Base-by-base conservation (phyloP, 2,329 filamentous ascomycete genomes). In the Penicillium sclerotigenum region DNA sequence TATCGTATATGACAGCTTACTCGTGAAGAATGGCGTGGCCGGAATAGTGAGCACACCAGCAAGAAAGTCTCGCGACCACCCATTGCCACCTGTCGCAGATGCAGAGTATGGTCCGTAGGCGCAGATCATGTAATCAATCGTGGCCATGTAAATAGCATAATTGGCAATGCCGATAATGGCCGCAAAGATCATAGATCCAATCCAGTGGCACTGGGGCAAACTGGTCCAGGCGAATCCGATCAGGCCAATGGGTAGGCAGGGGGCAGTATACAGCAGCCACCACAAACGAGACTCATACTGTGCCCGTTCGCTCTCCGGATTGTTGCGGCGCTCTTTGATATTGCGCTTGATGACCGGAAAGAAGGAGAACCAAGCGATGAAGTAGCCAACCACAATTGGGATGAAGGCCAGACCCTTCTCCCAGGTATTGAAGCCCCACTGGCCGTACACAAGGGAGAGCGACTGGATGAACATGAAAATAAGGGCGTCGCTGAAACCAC, bases 401-500 rank as follows among this genome's bases (percentile, higher is more conserved):
- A 85, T 73, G 71, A 87, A 85, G 1, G 79, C 73, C 38, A 84
- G 72, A 28, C 80, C 81, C 31, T 79, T 71, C 11, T 74, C 67
- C 38, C 80, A 69, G 13, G 74, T 75, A 36, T 75, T 72, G 69
- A 88, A 87, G 28, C 75, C 64, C 81, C 83, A 87, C 59, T 86
- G 79, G 40, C 77, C 69, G 60, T 85, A 85, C 4, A 88, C 84
- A 0, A 83, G 76, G 2, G 75, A 71, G 58, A 86, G 86, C 0
- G 81, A 84, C 65, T 87, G 82, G 37, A 87, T 79, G 69, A 86
- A 86, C 73, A 84, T 86, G 73, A 87, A 87, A 65, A 87, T 86
- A 41, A 87, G 75, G 0, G 84, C 83, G 59, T 87, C 85, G 55
- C 79, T 82, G 75, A 87, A 87, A 28, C 85, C 85, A 50, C 79